Percentiles rank a stretch among this genome's conserved stretches.
These are phyloP conservation scores for Fusarium xyrophilum DNA, from an alignment of 2,329 filamentous ascomycete genomes.

Conservation along the genomic window DNA sequence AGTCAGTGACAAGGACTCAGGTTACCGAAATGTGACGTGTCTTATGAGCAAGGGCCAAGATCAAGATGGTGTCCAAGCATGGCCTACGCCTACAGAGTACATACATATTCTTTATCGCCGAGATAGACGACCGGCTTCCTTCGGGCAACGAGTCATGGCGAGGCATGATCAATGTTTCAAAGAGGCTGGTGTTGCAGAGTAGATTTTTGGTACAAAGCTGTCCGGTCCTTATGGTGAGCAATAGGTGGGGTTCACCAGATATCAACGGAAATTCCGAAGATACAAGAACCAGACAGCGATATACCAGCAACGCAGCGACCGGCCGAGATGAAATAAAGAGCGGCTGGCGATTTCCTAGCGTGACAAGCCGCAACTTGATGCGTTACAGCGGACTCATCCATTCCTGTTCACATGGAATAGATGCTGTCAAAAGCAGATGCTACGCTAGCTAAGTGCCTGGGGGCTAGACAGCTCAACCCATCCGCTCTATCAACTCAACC, in stretches of 20 bases:
- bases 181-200: conserved; percentile 29
- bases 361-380: neutral
- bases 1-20: conserved; percentile 29
- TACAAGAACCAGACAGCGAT: neutral
- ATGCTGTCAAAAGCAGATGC: conserved; percentile 7
- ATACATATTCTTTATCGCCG: conserved; percentile 1
- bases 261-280: neutral
- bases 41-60: conserved; percentile 24
- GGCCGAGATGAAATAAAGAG: neutral
- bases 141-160: conserved; percentile 27
- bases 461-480: neutral
- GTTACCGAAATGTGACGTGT: conserved; percentile 35
- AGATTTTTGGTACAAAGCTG: conserved; percentile 18
- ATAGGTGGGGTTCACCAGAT: neutral
- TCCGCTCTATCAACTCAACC: conserved; percentile 18
- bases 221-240: conserved; percentile 12
- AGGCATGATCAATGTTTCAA: conserved; percentile 11
- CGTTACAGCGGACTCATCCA: neutral
- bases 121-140: conserved; percentile 5
- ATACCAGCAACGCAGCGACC: neutral
- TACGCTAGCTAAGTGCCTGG: neutral
- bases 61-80: conserved; percentile 12
- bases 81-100: neutral
- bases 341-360: neutral
- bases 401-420: neutral